Percentiles rank a stretch among this genome's conserved stretches.
phyloP scores from a whole-genome alignment of 176 grass and related monocot genomes.

The Aechmea fasciata region DNA sequence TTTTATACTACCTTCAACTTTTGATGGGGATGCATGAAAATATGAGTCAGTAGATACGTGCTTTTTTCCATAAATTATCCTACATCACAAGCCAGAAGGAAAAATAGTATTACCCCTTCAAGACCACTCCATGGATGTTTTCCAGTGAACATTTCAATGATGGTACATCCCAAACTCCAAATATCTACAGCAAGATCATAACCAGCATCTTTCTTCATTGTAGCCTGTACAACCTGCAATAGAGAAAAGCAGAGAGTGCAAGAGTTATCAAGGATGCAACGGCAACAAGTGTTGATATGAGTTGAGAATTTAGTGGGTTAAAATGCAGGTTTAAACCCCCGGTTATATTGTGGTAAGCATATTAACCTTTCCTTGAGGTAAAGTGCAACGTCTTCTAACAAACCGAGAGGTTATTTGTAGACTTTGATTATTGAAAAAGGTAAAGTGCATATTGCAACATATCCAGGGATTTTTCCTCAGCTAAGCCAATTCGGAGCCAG shows the following conservation, averaged over 20 bases:
- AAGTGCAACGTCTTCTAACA: background rate
- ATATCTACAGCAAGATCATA: conserved; percentile 88
- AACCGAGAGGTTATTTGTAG: background rate
- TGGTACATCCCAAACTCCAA: conserved; percentile 86
- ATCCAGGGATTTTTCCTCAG: background rate
- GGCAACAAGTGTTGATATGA: conserved; percentile 1
- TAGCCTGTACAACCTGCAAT: conserved; percentile 71
- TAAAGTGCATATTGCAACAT: too few species aligned
- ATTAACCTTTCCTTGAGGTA: background rate
- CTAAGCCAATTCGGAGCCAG: background rate
- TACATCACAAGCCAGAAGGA: background rate
- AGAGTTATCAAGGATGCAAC: conserved; percentile 15
- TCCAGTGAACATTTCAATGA: conserved; percentile 89
- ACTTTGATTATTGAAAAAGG: too few species aligned
- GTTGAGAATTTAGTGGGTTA: background rate
- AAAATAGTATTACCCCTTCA: conserved; percentile 60
- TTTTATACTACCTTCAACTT: too few species aligned
- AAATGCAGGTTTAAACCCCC: background rate
- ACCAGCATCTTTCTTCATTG: conserved; percentile 59
- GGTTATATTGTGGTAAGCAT: background rate
- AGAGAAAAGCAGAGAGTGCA: conserved; percentile 17
- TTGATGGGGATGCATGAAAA: too few species aligned
- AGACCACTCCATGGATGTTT: conserved; percentile 86
- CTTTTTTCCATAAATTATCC: too few species aligned
- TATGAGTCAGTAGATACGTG: too few species aligned